Percentiles rank a stretch among this genome's conserved stretches.
phyloP scores from a whole-genome alignment of 768 basidiomycete genomes.

The Mycena amicta region DNA sequence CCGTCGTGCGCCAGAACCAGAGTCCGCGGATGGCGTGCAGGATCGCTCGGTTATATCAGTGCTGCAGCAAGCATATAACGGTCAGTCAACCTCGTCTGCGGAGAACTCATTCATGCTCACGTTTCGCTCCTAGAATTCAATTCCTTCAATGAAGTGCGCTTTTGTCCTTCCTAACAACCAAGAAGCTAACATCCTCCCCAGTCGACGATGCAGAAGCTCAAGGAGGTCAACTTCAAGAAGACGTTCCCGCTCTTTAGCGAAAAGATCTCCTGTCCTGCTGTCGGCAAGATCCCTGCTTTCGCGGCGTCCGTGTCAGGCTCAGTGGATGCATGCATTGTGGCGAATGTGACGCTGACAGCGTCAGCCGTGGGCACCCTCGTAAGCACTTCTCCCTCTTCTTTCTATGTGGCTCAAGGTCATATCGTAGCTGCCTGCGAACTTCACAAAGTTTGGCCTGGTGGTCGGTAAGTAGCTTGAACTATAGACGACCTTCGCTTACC shows the following conservation, averaged over 20 bases:
- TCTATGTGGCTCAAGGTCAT: not conserved
- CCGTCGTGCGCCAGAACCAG: not conserved
- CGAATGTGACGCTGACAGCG: constrained; percentile 22
- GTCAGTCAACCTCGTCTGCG: not conserved
- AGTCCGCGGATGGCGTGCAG: not conserved
- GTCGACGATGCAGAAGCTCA: constrained; percentile 17
- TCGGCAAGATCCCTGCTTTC: constrained; percentile 20
- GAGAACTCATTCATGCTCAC: not conserved
- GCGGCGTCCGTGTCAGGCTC: constrained; percentile 20
- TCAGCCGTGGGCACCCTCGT: constrained; percentile 30
- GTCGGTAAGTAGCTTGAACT: constrained; percentile 31
- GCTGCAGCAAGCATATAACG: constrained; percentile 21
- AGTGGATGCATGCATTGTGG: constrained; percentile 28
- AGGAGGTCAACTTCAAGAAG: constrained; percentile 24
- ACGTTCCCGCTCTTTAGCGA: constrained; percentile 27
- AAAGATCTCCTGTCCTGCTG: constrained; percentile 21
- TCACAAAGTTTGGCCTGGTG: constrained; percentile 31
- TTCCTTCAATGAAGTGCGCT: constrained; percentile 20
- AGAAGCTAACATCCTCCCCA: not conserved
- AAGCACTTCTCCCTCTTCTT: not conserved
- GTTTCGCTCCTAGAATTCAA: constrained; percentile 14
- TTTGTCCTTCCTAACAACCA: not conserved
- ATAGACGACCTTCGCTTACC: constrained; percentile 29
- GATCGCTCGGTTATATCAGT: constrained; percentile 21
- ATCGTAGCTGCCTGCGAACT: constrained; percentile 32